Conservation (phyloP, 306 rosid genomes). For the Dryas octopetala region DNA sequence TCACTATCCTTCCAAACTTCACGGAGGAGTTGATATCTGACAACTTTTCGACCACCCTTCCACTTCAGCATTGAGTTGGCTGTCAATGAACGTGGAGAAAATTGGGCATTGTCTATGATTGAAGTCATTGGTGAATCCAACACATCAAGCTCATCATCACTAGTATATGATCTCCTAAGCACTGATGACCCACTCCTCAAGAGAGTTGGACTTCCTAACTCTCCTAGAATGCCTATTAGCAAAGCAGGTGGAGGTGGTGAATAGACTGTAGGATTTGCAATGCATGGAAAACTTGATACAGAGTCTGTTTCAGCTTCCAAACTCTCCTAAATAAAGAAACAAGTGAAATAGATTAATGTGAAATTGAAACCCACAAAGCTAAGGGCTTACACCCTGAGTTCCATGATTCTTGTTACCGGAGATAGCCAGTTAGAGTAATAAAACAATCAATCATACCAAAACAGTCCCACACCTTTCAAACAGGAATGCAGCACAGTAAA, state of each 20-base stretch:
- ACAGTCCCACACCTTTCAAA: neutral
- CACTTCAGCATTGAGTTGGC: constrained; percentile 28
- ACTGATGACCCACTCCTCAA: constrained; percentile 50
- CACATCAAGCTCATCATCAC: constrained; percentile 85
- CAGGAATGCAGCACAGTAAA: constrained; percentile 1
- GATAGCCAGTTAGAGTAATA: constrained; percentile 9
- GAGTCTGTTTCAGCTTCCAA: constrained; percentile 46
- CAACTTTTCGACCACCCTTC: constrained; percentile 45
- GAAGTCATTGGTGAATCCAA: constrained; percentile 76
- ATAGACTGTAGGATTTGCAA: constrained; percentile 59
- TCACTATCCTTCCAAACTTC: constrained; percentile 65
- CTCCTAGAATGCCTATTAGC: constrained; percentile 47
- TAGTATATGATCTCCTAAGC: constrained; percentile 62
- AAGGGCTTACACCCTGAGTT: neutral
- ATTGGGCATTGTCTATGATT: constrained; percentile 44
- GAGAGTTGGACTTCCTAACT: constrained; percentile 47
- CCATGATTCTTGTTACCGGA: neutral
- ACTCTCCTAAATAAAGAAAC: constrained; percentile 42
- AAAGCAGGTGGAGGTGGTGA: constrained; percentile 59
- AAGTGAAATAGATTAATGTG: constrained; percentile 18
- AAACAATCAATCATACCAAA: neutral
- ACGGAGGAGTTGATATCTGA: constrained; percentile 67
- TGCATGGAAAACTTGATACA: constrained; percentile 53
- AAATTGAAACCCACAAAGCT: neutral
- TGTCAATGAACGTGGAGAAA: constrained; percentile 23